Percentiles rank a stretch among this genome's conserved stretches.
Conservation (phyloP, 2,329 filamentous ascomycete species). For the Thelonectria rubi region DNA sequence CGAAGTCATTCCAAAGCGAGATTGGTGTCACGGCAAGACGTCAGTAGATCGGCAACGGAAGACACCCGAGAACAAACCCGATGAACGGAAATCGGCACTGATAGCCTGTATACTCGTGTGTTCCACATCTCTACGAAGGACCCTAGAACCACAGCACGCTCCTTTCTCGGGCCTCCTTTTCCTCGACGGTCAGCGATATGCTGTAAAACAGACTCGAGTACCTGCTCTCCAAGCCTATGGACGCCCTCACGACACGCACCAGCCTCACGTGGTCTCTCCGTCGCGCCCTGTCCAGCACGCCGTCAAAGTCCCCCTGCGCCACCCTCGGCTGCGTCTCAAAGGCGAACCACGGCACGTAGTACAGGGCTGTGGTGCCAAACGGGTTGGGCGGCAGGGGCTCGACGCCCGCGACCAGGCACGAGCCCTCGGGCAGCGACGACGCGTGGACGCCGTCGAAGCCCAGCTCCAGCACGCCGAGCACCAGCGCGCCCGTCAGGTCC, state of each 20-base stretch:
- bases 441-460: conserved; percentile 24
- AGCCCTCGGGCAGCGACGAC: conserved; percentile 5
- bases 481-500: conserved; percentile 29
- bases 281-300: conserved; percentile 30
- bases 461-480: conserved; percentile 40
- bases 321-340: conserved; percentile 38
- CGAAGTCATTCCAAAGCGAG: neutral
- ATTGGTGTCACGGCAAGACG: neutral
- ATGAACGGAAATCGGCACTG: neutral
- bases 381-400: conserved; percentile 40
- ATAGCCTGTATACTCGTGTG: neutral
- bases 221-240: conserved; percentile 37
- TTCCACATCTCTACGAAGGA: neutral
- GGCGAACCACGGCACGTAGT: conserved; percentile 42
- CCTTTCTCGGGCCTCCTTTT: conserved; percentile 14
- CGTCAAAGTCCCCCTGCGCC: conserved; percentile 28
- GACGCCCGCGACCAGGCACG: conserved; percentile 38
- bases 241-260: conserved; percentile 23
- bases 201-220: conserved; percentile 41
- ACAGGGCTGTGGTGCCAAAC: conserved; percentile 41
- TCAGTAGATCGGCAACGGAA: neutral
- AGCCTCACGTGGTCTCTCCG: conserved; percentile 28
- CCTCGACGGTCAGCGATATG: conserved; percentile 27
- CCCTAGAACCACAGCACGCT: conserved; percentile 31
- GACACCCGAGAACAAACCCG: neutral